A percentile compares a stretch with the other conserved stretches of the same genome.
Conservation (phyloP, 352 stramenopile species). For the Globisporangium splendens region DNA sequence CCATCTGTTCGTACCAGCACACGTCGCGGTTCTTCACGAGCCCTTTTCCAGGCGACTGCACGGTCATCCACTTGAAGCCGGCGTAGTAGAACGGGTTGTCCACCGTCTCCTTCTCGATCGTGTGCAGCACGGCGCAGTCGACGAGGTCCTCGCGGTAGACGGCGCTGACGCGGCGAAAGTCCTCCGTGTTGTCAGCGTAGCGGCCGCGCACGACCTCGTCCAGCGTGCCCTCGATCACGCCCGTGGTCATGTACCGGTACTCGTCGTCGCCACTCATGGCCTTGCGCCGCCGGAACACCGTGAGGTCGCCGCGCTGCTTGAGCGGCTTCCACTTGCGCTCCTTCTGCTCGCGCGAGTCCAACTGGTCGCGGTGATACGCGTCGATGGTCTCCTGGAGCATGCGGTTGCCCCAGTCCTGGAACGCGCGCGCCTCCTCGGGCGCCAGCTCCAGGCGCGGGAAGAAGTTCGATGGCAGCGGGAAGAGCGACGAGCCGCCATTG, state of each 20-base stretch:
- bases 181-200: constrained; percentile 67
- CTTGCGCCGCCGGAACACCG: constrained; percentile 53
- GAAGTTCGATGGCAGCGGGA: constrained; percentile 58
- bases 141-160: constrained; percentile 77
- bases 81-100: constrained; percentile 66
- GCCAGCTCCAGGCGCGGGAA: constrained; percentile 54
- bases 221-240: constrained; percentile 60
- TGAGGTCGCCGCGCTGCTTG: constrained; percentile 59
- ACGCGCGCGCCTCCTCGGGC: constrained; percentile 37
- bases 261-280: constrained; percentile 39
- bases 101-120: constrained; percentile 44
- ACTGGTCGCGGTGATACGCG: constrained; percentile 64
- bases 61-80: constrained; percentile 83
- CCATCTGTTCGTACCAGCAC: constrained; percentile 78
- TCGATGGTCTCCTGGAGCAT: constrained; percentile 68
- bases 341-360: constrained; percentile 51
- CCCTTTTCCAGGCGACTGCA: constrained; percentile 61
- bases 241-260: constrained; percentile 62
- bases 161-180: constrained; percentile 66
- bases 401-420: constrained; percentile 61
- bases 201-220: constrained; percentile 75
- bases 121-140: constrained; percentile 68
- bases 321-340: constrained; percentile 71
- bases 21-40: constrained; percentile 78
- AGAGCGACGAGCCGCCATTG: constrained; percentile 19